Conservation (phyloP, 2,329 filamentous ascomycete species). For the Colletotrichum truncatum region DNA sequence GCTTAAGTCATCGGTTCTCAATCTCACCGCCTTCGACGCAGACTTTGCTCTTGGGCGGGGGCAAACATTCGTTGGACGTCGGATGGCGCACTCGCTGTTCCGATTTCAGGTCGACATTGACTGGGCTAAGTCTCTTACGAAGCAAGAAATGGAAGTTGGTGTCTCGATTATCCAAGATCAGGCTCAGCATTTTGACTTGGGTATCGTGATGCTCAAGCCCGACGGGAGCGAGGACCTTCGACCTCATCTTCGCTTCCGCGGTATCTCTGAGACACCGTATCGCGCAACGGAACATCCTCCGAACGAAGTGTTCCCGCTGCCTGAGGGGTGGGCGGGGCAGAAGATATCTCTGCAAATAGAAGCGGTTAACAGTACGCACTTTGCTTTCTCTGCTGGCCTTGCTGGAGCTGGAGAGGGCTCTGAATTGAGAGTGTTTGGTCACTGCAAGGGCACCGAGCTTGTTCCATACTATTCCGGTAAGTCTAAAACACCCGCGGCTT, state of each 20-base stretch:
- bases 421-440: conserved; percentile 15
- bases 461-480: conserved; percentile 32
- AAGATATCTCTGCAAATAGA: conserved; percentile 24
- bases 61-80: conserved; percentile 58
- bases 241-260: conserved; percentile 31
- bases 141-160: conserved; percentile 57
- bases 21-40: conserved; percentile 62
- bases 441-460: conserved; percentile 27
- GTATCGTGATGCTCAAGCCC: conserved; percentile 44
- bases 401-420: neutral
- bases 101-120: conserved; percentile 56
- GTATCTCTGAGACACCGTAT: conserved; percentile 27
- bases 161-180: conserved; percentile 62
- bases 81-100: conserved; percentile 65
- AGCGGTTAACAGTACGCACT: conserved; percentile 26
- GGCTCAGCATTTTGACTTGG: conserved; percentile 60
- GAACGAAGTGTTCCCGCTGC: conserved; percentile 4
- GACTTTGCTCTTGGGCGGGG: conserved; percentile 42
- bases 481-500: neutral
- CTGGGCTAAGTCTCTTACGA: conserved; percentile 45
- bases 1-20: conserved; percentile 57
- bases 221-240: neutral
- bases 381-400: conserved; percentile 19
- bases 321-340: conserved; percentile 9
- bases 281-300: conserved; percentile 3